Percentiles rank a stretch among this genome's conserved stretches.
Evolutionary conservation across 2,329 filamentous ascomycete species (phyloP).

Genomic region (Talaromyces sp.): DNA sequence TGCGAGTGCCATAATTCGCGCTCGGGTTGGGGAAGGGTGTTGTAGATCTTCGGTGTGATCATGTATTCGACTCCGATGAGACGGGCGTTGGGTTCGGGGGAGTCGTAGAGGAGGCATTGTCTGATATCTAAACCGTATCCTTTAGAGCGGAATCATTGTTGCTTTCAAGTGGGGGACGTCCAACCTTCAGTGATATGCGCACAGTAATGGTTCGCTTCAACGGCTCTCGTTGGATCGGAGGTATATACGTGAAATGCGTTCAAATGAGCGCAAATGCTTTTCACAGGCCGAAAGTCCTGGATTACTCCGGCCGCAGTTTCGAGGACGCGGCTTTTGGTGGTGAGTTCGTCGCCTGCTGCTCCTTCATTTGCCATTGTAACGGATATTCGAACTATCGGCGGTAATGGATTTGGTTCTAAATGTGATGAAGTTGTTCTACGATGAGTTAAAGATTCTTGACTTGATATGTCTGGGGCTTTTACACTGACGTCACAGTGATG

Average conservation of each 20-base stretch:
- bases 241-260: constrained; percentile 85
- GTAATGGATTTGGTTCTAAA: background rate
- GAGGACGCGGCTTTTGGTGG: constrained; percentile 36
- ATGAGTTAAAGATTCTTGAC: background rate
- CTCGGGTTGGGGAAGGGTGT: constrained; percentile 62
- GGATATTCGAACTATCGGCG: background rate
- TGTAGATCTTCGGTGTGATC: constrained; percentile 68
- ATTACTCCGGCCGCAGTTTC: constrained; percentile 36
- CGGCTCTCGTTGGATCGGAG: constrained; percentile 62
- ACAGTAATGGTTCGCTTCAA: constrained; percentile 84
- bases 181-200: constrained; percentile 64
- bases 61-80: constrained; percentile 87
- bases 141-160: background rate
- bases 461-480: background rate
- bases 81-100: constrained; percentile 60
- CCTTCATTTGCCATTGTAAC: constrained; percentile 10
- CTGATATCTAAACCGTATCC: constrained; percentile 59
- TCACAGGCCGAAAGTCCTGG: constrained; percentile 62
- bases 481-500: constrained; percentile 9
- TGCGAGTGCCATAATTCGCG: constrained; percentile 76
- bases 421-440: background rate
- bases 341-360: constrained; percentile 32
- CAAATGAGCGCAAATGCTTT: constrained; percentile 74
- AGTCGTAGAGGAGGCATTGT: constrained; percentile 83
- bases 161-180: background rate